A percentile compares a stretch with the other conserved stretches of the same genome.
These are phyloP conservation scores for Penicillium bovifimosum DNA, from an alignment of 495 filamentous ascomycete species.

Conservation along the genomic window DNA sequence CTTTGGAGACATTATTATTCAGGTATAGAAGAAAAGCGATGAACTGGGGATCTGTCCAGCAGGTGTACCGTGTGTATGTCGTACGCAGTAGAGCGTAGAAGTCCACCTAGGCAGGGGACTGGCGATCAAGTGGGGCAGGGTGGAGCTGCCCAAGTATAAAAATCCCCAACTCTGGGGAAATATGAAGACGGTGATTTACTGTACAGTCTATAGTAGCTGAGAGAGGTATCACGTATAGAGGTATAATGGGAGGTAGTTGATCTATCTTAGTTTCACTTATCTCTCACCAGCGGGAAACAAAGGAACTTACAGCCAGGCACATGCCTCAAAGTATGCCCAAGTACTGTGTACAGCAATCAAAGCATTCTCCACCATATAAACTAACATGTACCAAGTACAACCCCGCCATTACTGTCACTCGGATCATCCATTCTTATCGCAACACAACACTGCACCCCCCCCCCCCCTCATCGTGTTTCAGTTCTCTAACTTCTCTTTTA, in stretches of 20 bases:
- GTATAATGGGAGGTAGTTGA: neutral
- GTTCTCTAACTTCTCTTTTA: neutral
- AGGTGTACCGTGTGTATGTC: no score
- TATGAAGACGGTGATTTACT: no score
- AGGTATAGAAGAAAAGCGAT: no score
- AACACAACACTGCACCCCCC: neutral
- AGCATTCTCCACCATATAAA: neutral
- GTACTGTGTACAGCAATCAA: neutral
- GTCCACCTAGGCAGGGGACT: no score
- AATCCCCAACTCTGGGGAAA: neutral
- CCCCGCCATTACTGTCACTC: conserved; percentile 6
- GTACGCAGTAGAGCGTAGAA: no score
- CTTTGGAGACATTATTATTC: no score
- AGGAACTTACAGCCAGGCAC: neutral
- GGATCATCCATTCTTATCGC: conserved; percentile 12
- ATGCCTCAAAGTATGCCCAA: neutral
- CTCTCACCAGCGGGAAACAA: neutral
- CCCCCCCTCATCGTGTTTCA: neutral
- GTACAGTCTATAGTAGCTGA: no score
- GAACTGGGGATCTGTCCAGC: no score
- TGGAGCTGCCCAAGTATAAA: neutral
- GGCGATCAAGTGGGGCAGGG: neutral
- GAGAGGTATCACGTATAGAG: no score
- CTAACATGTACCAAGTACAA: neutral
- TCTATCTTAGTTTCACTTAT: neutral